Conservation (phyloP, 495 filamentous ascomycete genomes). For the Amphirosellinia nigrospora region DNA sequence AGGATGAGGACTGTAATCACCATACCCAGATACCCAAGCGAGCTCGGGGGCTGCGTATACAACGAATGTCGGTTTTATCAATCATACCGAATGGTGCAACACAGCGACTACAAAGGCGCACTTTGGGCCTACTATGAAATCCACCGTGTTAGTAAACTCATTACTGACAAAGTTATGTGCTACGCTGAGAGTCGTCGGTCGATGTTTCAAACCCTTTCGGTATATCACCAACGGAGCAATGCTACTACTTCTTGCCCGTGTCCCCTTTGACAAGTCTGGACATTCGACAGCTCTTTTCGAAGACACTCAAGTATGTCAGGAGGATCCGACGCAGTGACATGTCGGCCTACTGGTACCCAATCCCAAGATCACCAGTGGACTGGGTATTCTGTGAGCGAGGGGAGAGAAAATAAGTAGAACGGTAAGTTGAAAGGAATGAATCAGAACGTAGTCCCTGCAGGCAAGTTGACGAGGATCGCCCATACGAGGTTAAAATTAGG, state of each 20-base stretch:
- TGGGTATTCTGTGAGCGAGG: background rate
- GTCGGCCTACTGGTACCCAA: background rate
- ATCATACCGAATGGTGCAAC: background rate
- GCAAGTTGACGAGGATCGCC: background rate
- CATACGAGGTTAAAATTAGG: background rate
- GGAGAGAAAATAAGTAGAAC: background rate
- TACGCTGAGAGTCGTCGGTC: constrained; percentile 1
- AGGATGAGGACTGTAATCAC: constrained; percentile 1
- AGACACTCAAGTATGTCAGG: constrained; percentile 16
- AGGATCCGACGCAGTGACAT: constrained; percentile 13
- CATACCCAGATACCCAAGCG: constrained; percentile 7
- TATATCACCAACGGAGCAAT: background rate
- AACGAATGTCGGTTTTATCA: constrained; percentile 10
- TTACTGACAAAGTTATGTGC: background rate
- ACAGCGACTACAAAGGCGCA: background rate
- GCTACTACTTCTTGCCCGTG: constrained; percentile 1
- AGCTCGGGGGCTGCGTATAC: constrained; percentile 10
- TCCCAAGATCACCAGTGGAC: background rate
- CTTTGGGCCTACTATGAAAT: constrained; percentile 6
- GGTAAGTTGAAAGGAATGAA: no score
- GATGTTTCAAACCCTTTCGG: constrained; percentile 5
- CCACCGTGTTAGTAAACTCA: constrained; percentile 9
- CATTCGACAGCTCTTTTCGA: constrained; percentile 16
- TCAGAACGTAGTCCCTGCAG: background rate
- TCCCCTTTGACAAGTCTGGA: constrained; percentile 9